A percentile compares a stretch with the other conserved stretches of the same genome.
These are phyloP conservation scores for Spathaspora sp. DNA, from an alignment of 1,139 yeast species.

Conservation along the genomic window DNA sequence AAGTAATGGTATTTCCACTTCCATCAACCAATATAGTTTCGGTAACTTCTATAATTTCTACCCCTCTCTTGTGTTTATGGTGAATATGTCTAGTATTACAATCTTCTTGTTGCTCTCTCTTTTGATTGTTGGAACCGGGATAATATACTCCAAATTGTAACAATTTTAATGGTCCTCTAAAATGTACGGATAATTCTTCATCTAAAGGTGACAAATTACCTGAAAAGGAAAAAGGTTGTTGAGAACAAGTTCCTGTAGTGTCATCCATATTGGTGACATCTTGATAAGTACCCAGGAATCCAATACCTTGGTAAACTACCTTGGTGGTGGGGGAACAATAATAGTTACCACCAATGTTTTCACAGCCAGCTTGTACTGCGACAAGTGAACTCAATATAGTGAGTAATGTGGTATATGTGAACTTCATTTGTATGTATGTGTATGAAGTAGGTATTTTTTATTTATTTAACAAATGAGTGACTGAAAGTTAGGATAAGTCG, in stretches of 20 bases:
- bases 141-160: constrained; percentile 65
- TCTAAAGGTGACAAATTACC: constrained; percentile 70
- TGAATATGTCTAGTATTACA: constrained; percentile 48
- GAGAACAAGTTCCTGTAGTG: constrained; percentile 50
- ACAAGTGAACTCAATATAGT: constrained; percentile 11
- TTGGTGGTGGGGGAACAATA: constrained; percentile 74
- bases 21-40: constrained; percentile 68
- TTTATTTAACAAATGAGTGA: constrained; percentile 7
- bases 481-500: constrained; percentile 1
- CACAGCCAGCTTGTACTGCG: constrained; percentile 13
- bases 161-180: constrained; percentile 73
- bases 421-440: constrained; percentile 12
- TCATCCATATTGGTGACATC: constrained; percentile 58
- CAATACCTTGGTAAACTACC: constrained; percentile 66
- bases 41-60: constrained; percentile 68
- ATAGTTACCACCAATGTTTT: constrained; percentile 59
- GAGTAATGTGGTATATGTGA: constrained; percentile 14
- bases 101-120: constrained; percentile 39
- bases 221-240: constrained; percentile 48
- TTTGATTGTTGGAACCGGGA: constrained; percentile 30
- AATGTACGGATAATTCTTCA: constrained; percentile 73
- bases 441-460: background rate
- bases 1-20: constrained; percentile 50
- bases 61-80: constrained; percentile 64
- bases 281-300: constrained; percentile 62